Base-by-base conservation (phyloP, 306 rosid genomes). In the Prunus fruticosa region DNA sequence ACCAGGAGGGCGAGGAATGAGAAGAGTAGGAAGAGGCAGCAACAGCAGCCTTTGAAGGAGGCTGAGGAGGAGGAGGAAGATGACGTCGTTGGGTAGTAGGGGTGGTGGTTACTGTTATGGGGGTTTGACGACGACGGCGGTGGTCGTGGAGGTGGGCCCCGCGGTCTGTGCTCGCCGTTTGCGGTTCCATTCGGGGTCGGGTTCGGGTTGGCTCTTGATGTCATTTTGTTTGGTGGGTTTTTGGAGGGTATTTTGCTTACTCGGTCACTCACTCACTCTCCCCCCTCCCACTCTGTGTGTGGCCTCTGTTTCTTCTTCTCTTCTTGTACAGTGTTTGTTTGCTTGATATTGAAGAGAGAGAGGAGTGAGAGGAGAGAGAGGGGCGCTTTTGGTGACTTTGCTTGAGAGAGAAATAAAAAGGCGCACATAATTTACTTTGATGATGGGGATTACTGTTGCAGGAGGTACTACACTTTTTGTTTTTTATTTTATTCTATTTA, bases 11-110 rank as follows among this genome's bases (percentile, higher is more conserved):
- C 97, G 0, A 96, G 79, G 84, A 96, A 92, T 52, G 98, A 89
- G 81, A 96, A 80, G 54, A 95, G 92, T 2, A 95, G 89, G 87
- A 89, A 92, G 71, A 95, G 97, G 56, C 98, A 95, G 73, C 98
- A 95, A 58, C 98, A 95, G 32, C 98, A 95, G 1, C 98, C 98
- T 81, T 82, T 86, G 54, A 95, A 84, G 14, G 98, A 95, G 0
- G 98, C 95, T 0, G 92, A 78, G 0, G 93, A 84, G 2, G 96
- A 76, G 11, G 83, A 79, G 0, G 77, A 73, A 0, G 93, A 81
- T 19, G 89, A 57, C 30, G 82, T 34, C 0, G 92, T 79, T 23
- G 81, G 79, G 86, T 88, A 80, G 10, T 77, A 79, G 11, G n/a
- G 75, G n/a, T 58, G 82, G 12, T 74, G 76, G 62, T 49, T 43